A percentile compares a stretch with the other conserved stretches of the same genome.
phyloP scores from a whole-genome alignment of 768 basidiomycete species.

The Calocybe indica region DNA sequence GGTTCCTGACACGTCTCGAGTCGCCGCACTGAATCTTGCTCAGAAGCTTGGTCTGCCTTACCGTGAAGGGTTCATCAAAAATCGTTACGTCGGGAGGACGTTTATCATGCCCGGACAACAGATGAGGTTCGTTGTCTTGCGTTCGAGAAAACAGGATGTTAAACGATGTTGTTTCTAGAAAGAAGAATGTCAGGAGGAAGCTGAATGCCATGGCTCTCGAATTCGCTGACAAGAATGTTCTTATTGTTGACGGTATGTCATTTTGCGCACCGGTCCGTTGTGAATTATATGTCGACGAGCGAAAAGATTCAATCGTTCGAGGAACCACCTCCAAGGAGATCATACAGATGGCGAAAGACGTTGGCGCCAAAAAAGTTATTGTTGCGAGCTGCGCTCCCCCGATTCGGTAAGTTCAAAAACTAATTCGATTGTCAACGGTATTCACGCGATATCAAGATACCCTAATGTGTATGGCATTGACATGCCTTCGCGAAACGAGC shows the following conservation, averaged over 20 bases:
- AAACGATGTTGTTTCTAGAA: slow-evolving; percentile 35
- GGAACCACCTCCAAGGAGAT: slow-evolving; percentile 99
- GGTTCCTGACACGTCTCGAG: slow-evolving; percentile 96
- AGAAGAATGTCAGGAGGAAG: slow-evolving; percentile 92
- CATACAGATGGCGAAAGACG: slow-evolving; percentile 98
- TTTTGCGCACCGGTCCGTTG: background rate
- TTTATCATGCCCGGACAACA: slow-evolving; percentile 99
- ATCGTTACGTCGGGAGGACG: slow-evolving; percentile 95
- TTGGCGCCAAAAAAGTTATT: slow-evolving; percentile 93
- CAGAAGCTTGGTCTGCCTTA: slow-evolving; percentile 88
- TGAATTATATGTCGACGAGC: background rate
- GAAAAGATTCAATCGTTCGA: slow-evolving; percentile 91
- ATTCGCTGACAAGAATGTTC: slow-evolving; percentile 85
- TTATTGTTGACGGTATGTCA: slow-evolving; percentile 86
- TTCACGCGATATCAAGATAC: slow-evolving; percentile 35
- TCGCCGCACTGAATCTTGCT: slow-evolving; percentile 92
- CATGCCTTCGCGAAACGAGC: slow-evolving; percentile 94
- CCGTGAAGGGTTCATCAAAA: slow-evolving; percentile 98
- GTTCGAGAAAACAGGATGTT: background rate
- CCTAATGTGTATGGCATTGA: slow-evolving; percentile 99
- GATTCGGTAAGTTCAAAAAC: slow-evolving; percentile 55
- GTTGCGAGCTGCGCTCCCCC: slow-evolving; percentile 97
- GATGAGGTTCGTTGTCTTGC: slow-evolving; percentile 53
- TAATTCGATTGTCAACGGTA: background rate
- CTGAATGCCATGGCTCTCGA: slow-evolving; percentile 98